These are phyloP conservation scores for Saccharomyces hybrid DNA, from an alignment of 1,139 yeast species.

Conservation along the genomic window DNA sequence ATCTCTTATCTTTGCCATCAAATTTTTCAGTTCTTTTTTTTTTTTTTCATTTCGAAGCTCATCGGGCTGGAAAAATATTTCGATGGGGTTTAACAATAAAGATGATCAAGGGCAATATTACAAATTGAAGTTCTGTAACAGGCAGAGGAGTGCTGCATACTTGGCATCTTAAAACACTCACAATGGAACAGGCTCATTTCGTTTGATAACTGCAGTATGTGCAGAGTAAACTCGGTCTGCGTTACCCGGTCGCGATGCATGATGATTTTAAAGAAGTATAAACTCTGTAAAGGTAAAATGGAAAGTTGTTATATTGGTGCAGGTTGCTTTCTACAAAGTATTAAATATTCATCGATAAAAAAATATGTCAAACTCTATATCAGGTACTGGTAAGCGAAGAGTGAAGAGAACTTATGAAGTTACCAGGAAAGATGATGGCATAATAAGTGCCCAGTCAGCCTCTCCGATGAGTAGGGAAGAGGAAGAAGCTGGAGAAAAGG, in stretches of 20 bases:
- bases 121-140: too few species aligned
- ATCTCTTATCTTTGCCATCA: not conserved
- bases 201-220: too few species aligned
- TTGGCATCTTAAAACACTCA: too few species aligned
- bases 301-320: too few species aligned
- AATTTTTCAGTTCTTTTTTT: not conserved
- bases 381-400: conserved; percentile 22
- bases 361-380: not conserved
- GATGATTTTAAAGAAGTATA: too few species aligned
- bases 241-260: too few species aligned
- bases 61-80: not conserved
- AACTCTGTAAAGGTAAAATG: too few species aligned
- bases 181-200: too few species aligned
- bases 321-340: too few species aligned
- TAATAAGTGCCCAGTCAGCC: not conserved
- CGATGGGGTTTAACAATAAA: not conserved
- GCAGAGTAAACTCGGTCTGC: too few species aligned
- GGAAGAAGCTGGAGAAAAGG: not conserved
- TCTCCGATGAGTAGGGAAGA: conserved; percentile 4
- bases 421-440: conserved; percentile 7
- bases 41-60: not conserved
- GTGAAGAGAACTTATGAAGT: conserved; percentile 22
- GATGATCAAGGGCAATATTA: too few species aligned
- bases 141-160: not conserved
- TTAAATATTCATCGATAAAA: not conserved